Conservation (phyloP, 78 protist species). For the Dictyostelium brefeldianum region DNA sequence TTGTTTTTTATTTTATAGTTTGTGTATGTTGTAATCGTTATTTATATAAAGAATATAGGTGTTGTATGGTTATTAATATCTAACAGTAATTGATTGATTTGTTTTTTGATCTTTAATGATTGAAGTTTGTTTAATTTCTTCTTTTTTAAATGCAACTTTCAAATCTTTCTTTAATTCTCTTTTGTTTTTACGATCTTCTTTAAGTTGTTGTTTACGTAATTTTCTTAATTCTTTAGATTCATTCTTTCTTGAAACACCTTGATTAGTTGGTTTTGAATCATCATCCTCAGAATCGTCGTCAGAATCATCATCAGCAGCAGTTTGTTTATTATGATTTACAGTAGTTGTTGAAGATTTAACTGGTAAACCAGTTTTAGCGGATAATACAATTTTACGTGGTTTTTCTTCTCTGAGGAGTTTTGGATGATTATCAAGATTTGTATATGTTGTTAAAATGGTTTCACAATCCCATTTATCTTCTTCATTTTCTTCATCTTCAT, state of each 20-base stretch:
- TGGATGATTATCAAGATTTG: slow-evolving; percentile 87
- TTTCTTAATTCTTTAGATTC: slow-evolving; percentile 60
- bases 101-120: slow-evolving; percentile 22
- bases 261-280: slow-evolving; percentile 10
- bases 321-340: background rate
- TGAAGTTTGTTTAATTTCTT: slow-evolving; percentile 61
- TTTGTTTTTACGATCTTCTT: slow-evolving; percentile 5
- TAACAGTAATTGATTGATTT: slow-evolving; percentile 21
- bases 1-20: background rate
- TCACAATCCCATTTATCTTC: slow-evolving; percentile 84
- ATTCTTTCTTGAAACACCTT: slow-evolving; percentile 34
- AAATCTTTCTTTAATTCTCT: slow-evolving; percentile 61
- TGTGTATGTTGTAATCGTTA: too few species aligned
- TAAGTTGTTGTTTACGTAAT: slow-evolving; percentile 49
- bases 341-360: background rate
- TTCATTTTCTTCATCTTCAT: slow-evolving; percentile 66
- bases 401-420: slow-evolving; percentile 65
- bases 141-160: slow-evolving; percentile 57
- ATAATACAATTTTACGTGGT: slow-evolving; percentile 18
- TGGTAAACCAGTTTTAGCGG: slow-evolving; percentile 66
- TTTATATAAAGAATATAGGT: too few species aligned
- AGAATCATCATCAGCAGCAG: background rate
- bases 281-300: slow-evolving; percentile 25
- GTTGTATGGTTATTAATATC: slow-evolving; percentile 14
- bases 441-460: slow-evolving; percentile 82